Percentiles rank a stretch among this genome's conserved stretches.
phyloP scores from a whole-genome alignment of 306 rosid species.

The Ziziphus jujuba region DNA sequence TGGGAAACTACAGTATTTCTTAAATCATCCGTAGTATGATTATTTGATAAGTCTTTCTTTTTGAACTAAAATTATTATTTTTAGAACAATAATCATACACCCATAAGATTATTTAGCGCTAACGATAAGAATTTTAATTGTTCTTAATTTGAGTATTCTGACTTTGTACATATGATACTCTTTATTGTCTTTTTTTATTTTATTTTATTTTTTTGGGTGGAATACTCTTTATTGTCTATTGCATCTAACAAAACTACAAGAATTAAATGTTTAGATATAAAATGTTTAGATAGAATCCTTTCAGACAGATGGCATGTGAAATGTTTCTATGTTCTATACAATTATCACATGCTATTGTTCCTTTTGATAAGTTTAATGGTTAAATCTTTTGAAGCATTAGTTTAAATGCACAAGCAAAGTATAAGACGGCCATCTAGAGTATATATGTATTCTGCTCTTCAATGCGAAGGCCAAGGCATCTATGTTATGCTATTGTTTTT shows the following conservation, averaged over 20 bases:
- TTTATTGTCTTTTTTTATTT: too few relatives aligned
- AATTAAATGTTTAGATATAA: background rate
- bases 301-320: conserved; percentile 11
- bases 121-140: too few relatives aligned
- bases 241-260: background rate
- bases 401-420: background rate
- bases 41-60: too few relatives aligned
- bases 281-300: background rate
- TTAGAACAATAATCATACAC: too few relatives aligned
- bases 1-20: background rate
- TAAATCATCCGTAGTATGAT: background rate
- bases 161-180: background rate
- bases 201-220: too few relatives aligned
- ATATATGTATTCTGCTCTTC: background rate
- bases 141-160: background rate
- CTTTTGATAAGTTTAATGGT: conserved; percentile 2
- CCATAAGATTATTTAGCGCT: too few relatives aligned
- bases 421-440: background rate
- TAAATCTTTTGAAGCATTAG: background rate
- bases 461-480: background rate
- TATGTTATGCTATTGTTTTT: background rate
- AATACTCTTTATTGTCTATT: background rate
- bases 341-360: conserved; percentile 14
- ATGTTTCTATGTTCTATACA: conserved; percentile 7
- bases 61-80: too few relatives aligned